phyloP scores from a whole-genome alignment of 164 flowering plant genomes.

The Pachysandra terminalis region DNA sequence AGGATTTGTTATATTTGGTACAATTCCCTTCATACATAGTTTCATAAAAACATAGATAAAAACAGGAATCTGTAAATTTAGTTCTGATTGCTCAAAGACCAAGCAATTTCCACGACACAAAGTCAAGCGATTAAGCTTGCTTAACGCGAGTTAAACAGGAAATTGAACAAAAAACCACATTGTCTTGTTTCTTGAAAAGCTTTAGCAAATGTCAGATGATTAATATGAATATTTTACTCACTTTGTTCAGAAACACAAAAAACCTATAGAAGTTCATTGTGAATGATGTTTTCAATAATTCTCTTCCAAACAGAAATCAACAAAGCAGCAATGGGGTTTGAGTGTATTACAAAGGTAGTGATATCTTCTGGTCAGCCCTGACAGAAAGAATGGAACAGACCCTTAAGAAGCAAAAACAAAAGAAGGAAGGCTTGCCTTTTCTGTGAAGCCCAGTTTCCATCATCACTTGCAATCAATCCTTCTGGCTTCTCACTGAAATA shows the following conservation, averaged over 20 bases:
- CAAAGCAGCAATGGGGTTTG: not conserved
- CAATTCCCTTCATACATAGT: not conserved
- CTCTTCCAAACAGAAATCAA: constrained; percentile 9
- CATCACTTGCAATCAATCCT: not conserved
- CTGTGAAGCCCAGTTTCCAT: constrained; percentile 7
- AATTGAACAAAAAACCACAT: not conserved
- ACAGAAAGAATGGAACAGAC: constrained; percentile 4
- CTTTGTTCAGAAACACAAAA: not conserved
- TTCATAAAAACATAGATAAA: not conserved
- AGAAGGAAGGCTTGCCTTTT: constrained; percentile 3
- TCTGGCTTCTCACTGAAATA: not conserved
- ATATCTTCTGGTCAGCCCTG: constrained; percentile 14
- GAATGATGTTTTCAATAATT: not conserved
- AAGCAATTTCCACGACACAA: not conserved
- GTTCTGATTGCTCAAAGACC: not conserved
- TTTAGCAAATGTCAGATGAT: too few relatives aligned
- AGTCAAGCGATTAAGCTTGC: not conserved
- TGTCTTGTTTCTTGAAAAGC: too few relatives aligned
- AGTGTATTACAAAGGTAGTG: not conserved
- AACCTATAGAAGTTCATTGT: not conserved
- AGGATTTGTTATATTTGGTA: not conserved
- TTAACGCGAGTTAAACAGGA: not conserved
- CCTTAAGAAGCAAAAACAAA: constrained; percentile 4
- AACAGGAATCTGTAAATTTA: not conserved
- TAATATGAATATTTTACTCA: not conserved